Evolutionary conservation across 345 rosid genomes (phyloP).

Genomic region (Capsella bursapastoris): DNA sequence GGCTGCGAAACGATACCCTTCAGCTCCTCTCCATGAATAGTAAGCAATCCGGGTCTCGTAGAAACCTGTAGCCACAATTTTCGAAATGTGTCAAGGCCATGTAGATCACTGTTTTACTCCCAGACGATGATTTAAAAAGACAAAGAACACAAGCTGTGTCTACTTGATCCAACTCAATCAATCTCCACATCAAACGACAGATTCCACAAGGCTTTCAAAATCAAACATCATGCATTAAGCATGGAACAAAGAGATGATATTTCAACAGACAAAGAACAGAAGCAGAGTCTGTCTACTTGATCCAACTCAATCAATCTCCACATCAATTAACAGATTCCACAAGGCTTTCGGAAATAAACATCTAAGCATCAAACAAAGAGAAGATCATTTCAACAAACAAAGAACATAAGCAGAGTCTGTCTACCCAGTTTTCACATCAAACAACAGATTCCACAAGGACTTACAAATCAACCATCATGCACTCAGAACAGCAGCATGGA

Average conservation of each 20-base stretch:
- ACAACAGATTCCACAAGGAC: not conserved
- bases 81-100: constrained; percentile 17
- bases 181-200: not conserved
- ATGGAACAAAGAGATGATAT: not conserved
- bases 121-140: not conserved
- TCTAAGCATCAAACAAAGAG: not conserved
- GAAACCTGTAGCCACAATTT: constrained; percentile 60
- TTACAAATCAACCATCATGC: not conserved
- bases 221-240: not conserved
- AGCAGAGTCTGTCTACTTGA: not conserved
- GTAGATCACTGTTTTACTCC: not conserved
- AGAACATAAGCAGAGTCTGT: not conserved
- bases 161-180: not conserved
- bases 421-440: constrained; percentile 12
- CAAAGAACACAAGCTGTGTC: constrained; percentile 2
- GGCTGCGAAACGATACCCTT: constrained; percentile 77
- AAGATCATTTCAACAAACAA: not conserved
- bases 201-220: not conserved
- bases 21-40: constrained; percentile 88
- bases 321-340: constrained; percentile 8
- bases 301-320: not conserved
- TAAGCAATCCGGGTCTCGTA: constrained; percentile 90
- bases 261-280: constrained; percentile 8
- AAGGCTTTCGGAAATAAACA: not conserved
- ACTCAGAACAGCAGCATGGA: not conserved